A percentile compares a stretch with the other conserved stretches of the same genome.
These are phyloP conservation scores for Nemania sp. DNA, from an alignment of 2,329 filamentous ascomycete species.

Conservation along the genomic window DNA sequence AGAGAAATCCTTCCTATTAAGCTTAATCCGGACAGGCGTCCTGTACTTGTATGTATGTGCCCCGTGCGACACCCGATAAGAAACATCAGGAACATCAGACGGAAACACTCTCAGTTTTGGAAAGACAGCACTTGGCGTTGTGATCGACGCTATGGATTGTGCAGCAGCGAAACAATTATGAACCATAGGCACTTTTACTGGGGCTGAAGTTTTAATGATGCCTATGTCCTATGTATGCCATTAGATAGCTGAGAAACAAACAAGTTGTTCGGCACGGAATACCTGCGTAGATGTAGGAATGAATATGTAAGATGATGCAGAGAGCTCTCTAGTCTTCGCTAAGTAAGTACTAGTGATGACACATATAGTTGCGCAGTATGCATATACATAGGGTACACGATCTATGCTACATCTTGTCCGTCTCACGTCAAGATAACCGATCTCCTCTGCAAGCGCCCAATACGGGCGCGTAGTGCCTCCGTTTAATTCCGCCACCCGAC, in stretches of 20 bases:
- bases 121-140: not conserved
- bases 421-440: slow-evolving; percentile 25
- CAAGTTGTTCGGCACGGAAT: not conserved
- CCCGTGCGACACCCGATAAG: slow-evolving; percentile 8
- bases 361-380: slow-evolving; percentile 27
- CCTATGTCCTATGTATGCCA: no score
- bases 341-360: slow-evolving; percentile 11
- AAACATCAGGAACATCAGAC: slow-evolving; percentile 30
- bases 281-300: not conserved
- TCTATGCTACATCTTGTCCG: slow-evolving; percentile 26
- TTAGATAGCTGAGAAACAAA: slow-evolving; percentile 6
- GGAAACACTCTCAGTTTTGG: slow-evolving; percentile 37
- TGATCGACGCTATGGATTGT: not conserved
- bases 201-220: not conserved
- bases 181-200: not conserved
- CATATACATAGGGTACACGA: slow-evolving; percentile 29
- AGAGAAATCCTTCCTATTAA: slow-evolving; percentile 30
- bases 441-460: slow-evolving; percentile 34
- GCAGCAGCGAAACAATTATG: slow-evolving; percentile 11
- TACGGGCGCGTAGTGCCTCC: slow-evolving; percentile 31
- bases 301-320: slow-evolving; percentile 10
- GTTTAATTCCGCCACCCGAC: slow-evolving; percentile 20
- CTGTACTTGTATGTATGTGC: slow-evolving; percentile 1
- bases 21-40: slow-evolving; percentile 28
- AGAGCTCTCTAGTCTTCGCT: slow-evolving; percentile 24